Conservation (phyloP, 345 rosid genomes). For the Brassica rapa region DNA sequence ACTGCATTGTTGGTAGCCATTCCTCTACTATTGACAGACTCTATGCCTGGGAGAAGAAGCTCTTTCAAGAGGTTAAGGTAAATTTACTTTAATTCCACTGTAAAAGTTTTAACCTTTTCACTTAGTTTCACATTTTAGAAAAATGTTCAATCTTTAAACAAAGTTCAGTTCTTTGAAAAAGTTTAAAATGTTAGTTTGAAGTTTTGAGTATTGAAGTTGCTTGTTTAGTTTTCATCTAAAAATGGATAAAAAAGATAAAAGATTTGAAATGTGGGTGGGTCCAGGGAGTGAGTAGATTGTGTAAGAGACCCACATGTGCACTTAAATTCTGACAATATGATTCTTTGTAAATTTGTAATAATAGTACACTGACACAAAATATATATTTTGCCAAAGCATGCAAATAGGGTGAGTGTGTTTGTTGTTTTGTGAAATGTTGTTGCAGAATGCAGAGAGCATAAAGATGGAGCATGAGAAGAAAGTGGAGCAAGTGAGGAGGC, state of each 20-base stretch:
- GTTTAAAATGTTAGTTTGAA: not conserved
- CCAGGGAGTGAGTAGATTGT: conserved; percentile 39
- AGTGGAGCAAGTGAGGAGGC: conserved; percentile 69
- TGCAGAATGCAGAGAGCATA: conserved; percentile 64
- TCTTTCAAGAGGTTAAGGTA: conserved; percentile 92
- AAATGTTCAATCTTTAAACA: not conserved
- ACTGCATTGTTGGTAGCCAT: conserved; percentile 53
- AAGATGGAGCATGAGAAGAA: conserved; percentile 88
- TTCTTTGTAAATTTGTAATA: not conserved
- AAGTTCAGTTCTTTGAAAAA: not conserved
- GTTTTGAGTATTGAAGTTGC: conserved; percentile 31
- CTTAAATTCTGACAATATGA: conserved; percentile 12
- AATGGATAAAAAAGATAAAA: conserved; percentile 14
- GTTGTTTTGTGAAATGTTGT: conserved; percentile 29
- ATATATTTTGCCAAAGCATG: conserved; percentile 20
- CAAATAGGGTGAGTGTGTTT: not conserved
- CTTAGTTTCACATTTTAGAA: not conserved
- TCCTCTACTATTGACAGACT: conserved; percentile 83
- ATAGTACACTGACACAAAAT: conserved; percentile 27
- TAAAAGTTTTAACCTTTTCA: not conserved
- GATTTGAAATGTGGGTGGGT: conserved; percentile 32
- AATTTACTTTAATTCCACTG: not conserved
- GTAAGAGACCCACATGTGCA: conserved; percentile 42
- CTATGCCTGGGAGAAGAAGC: conserved; percentile 96
- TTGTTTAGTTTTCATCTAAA: conserved; percentile 23